phyloP scores from a whole-genome alignment of 2,329 filamentous ascomycete species.

The Penicillium olsonii region DNA sequence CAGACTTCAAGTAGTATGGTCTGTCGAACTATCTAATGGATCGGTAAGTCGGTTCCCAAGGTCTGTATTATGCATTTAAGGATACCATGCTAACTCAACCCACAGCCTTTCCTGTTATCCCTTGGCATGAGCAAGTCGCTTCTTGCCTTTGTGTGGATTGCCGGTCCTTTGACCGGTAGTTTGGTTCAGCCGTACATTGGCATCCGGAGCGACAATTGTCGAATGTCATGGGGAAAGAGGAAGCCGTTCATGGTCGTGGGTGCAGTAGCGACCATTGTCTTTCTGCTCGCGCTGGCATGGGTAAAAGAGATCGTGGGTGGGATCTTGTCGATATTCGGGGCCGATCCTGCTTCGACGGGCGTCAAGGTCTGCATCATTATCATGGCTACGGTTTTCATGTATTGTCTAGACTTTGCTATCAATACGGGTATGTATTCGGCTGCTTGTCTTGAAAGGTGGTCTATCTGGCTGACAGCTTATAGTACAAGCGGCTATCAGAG shows the following conservation, averaged over 20 bases:
- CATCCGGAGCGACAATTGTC: constrained; percentile 77
- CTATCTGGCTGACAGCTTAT: constrained; percentile 8
- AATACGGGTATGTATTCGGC: constrained; percentile 70
- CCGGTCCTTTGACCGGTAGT: constrained; percentile 74
- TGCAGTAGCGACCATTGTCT: constrained; percentile 64
- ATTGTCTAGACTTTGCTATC: constrained; percentile 89
- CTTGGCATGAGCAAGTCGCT: constrained; percentile 80
- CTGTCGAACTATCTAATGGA: constrained; percentile 89
- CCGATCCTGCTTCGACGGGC: constrained; percentile 62
- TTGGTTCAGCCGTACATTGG: constrained; percentile 82
- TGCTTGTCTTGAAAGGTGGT: background rate
- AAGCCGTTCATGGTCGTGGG: constrained; percentile 80
- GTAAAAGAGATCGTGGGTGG: constrained; percentile 70
- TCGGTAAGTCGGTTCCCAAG: constrained; percentile 60
- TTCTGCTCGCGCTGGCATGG: constrained; percentile 72
- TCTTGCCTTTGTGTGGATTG: constrained; percentile 83
- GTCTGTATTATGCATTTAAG: background rate
- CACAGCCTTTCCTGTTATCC: constrained; percentile 70
- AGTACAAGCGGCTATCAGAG: constrained; percentile 73
- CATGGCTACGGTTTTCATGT: constrained; percentile 82
- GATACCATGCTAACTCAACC: no score
- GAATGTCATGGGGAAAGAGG: constrained; percentile 72
- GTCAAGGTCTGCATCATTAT: constrained; percentile 70
- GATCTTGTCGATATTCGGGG: constrained; percentile 70
- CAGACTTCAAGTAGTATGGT: constrained; percentile 90